Percentiles rank a stretch among this genome's conserved stretches.
Conservation (phyloP, 305 asterid species). For the Fraxinus angustifolia region DNA sequence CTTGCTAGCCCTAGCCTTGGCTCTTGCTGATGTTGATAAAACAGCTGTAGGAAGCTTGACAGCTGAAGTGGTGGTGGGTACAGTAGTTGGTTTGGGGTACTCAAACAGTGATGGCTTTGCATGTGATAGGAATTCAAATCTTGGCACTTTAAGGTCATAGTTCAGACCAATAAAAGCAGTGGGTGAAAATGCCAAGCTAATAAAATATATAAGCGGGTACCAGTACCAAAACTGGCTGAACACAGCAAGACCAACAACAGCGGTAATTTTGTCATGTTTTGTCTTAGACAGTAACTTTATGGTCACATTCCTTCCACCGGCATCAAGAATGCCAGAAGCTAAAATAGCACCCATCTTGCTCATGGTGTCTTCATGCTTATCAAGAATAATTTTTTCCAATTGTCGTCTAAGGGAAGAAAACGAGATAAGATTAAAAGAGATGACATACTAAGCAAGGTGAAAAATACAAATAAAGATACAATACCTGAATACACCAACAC, state of each 20-base stretch:
- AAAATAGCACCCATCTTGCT: conserved; percentile 99
- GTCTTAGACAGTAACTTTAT: conserved; percentile 79
- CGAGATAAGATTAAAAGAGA: conserved; percentile 7
- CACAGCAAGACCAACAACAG: conserved; percentile 93
- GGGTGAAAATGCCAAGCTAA: conserved; percentile 90
- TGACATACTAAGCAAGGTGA: not conserved
- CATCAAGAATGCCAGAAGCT: conserved; percentile 92
- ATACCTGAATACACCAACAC: conserved; percentile 95
- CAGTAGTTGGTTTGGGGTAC: conserved; percentile 89
- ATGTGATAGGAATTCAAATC: conserved; percentile 82
- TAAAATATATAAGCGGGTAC: conserved; percentile 94
- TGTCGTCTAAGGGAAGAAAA: conserved; percentile 59
- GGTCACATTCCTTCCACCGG: conserved; percentile 91
- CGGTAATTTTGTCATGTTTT: conserved; percentile 85
- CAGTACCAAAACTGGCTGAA: conserved; percentile 99
- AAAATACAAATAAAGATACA: conserved; percentile 2
- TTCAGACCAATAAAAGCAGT: conserved; percentile 91
- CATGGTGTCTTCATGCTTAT: conserved; percentile 98
- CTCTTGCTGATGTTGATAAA: conserved; percentile 84
- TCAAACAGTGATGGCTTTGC: conserved; percentile 93
- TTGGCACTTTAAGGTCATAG: conserved; percentile 85
- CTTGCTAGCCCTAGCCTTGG: conserved; percentile 83
- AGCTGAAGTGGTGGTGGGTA: conserved; percentile 74
- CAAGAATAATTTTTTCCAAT: conserved; percentile 86
- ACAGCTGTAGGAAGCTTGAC: conserved; percentile 90